Evolutionary conservation across 805 yeast species (phyloP).

Genomic region (Priceomyces fermenticarens): DNA sequence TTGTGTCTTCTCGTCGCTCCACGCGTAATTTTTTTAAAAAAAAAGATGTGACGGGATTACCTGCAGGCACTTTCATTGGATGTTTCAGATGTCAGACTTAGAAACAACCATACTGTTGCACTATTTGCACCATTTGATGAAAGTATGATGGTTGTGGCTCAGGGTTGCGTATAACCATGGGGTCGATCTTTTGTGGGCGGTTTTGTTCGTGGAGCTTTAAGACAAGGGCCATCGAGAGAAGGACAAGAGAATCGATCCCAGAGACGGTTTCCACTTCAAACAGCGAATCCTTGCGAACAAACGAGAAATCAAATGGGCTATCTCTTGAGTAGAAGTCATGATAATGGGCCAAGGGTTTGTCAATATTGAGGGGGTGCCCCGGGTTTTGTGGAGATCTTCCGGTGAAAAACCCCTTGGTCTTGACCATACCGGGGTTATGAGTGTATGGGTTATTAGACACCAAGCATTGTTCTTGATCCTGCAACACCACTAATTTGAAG

Average conservation of each 20-base stretch:
- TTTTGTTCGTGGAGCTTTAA: conserved; percentile 7
- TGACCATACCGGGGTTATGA: conserved; percentile 1
- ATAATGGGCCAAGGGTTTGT: conserved; percentile 1
- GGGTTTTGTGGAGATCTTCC: not conserved
- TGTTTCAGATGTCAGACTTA: too few species aligned
- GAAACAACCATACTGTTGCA: too few species aligned
- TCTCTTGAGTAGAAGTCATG: not conserved
- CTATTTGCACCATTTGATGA: too few species aligned
- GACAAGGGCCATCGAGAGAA: conserved; percentile 8
- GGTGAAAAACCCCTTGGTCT: conserved; percentile 4
- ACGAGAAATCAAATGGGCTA: conserved; percentile 1
- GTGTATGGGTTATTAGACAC: conserved; percentile 5
- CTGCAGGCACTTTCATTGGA: too few species aligned
- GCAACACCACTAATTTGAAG: conserved; percentile 7
- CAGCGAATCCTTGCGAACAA: conserved; percentile 3
- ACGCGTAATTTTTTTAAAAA: too few species aligned
- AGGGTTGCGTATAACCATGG: not conserved
- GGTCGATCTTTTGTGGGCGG: not conserved
- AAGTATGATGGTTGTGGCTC: too few species aligned
- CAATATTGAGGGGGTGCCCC: not conserved
- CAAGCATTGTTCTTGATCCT: conserved; percentile 8
- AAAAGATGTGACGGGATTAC: too few species aligned
- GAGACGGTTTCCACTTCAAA: conserved; percentile 2
- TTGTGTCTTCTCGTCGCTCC: too few species aligned
- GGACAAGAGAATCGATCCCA: conserved; percentile 6